Base-by-base conservation (phyloP, 805 yeast genomes). In the Lachancea meyersii region DNA sequence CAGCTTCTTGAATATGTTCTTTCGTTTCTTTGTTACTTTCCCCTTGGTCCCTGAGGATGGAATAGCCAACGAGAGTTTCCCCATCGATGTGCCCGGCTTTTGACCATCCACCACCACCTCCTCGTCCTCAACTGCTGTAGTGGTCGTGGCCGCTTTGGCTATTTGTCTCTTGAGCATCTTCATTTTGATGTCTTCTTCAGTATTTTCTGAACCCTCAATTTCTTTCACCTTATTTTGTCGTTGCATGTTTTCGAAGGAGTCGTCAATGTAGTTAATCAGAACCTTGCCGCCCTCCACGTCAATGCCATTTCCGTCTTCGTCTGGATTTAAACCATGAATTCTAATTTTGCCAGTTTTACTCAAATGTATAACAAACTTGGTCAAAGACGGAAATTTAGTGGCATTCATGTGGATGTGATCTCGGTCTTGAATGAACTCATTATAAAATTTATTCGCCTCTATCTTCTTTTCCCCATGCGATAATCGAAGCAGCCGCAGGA, bases 361-460 rank as follows among this genome's bases (percentile, higher is more conserved):
- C 49, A 89, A 63, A 49, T 76, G 66, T 45, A 75, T 72, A 17
- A 86, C 71, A 56, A 91, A 86, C 31, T 76, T 73, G 0, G 87
- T 75, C 36, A 93, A 63, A 1, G 83, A 75, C 3, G 72, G 61
- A 86, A 94, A 93, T 45, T 71, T 71, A 0, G 98, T 93, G 1
- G 97, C 80, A 53, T 87, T 88, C 82, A 93, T 77, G 61, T 91
- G 98, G 9, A 88, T 68, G 61, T 93, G 97, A 44, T 85, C 77
- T 54, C 77, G 77, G 58, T 91, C 86, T 46, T 75, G 73, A 44
- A 93, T 91, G 56, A 82, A 82, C 58, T 89, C 96, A 56, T 89
- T 95, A 66, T 93, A 93, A 55, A 86, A 87, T 56, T 79, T 75
- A 65, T 93, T 93, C 3, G 88, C 91, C 44, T 80, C 80, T 34